Base-by-base conservation (phyloP, 1,284 basidiomycete species). In the Ceratobasidium sp. region DNA sequence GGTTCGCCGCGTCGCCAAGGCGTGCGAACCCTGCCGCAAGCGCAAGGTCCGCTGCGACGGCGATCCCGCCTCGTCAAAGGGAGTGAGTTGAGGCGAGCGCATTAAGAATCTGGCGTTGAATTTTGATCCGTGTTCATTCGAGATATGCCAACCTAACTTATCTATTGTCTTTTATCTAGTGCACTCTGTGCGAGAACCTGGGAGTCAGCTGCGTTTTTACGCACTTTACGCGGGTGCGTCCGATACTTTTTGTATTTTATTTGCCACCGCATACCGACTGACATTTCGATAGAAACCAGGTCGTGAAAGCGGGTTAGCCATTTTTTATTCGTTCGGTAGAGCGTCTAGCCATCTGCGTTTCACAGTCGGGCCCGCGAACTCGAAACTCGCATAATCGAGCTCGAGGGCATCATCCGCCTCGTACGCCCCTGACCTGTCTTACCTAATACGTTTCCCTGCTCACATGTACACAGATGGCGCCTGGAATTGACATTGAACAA, bases 381-480 rank as follows among this genome's bases (percentile, higher is more conserved):
- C 35, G 64, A 67, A 23, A 55, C 50, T 11, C 64, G 64, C 32
- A 67, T 67, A 32, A 67, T 67, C 52, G 64, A 67, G 26, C 38
- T 67, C 21, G 64, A 67, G 23, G 49, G 64, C n/a, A 54, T 67
- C 35, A 67, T 67, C 23, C 64, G 64, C 50, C 52, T 67, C 47
- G 64, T 67, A 55, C 35, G 64, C 32, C 18, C 57, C 54, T 57
- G 11, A 14, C 54, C 9, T 57, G 13, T 43, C 55, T 13, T 59
- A 59, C 57, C 35, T 59, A 59, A 59, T 59, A 7, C n/a, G 9
- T 41, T 41, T n/a, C 54, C 54, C 32, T n/a, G 38, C 32, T 41
- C 7, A 32, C 11, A 16, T 28, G 32, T 13, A 14, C 14, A 16
- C 32, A 66, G 62, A 66, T 66, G 49, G 62, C 62, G 43, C 62